Percentiles rank a stretch among this genome's conserved stretches.
These are phyloP conservation scores for Calycina herbarum DNA, from an alignment of 2,329 filamentous ascomycete genomes.

Conservation along the genomic window DNA sequence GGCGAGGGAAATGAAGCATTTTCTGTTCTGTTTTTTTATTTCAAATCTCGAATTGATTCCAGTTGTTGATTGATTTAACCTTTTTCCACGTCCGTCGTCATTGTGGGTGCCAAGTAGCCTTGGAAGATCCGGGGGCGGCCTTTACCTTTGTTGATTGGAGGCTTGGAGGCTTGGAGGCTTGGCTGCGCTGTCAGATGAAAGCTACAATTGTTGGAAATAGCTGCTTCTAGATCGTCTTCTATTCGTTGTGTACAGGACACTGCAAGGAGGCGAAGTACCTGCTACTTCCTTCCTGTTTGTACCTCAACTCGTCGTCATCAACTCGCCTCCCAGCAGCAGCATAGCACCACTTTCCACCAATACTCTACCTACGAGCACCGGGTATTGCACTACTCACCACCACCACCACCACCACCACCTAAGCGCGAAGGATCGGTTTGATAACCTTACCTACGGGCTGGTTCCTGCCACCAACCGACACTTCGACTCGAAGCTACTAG, in stretches of 20 bases:
- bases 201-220: background rate
- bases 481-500: too few species aligned
- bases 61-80: too few species aligned
- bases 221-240: background rate
- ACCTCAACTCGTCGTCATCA: background rate
- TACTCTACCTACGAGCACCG: background rate
- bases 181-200: constrained; percentile 1
- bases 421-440: background rate
- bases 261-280: background rate
- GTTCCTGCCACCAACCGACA: background rate
- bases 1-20: too few species aligned
- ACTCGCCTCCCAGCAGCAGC: background rate
- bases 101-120: too few species aligned
- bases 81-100: too few species aligned
- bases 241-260: background rate
- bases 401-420: background rate
- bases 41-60: too few species aligned
- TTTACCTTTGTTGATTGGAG: too few species aligned
- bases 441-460: background rate
- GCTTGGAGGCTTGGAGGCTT: background rate
- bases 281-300: background rate
- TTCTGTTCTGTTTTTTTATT: too few species aligned
- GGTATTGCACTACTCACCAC: too few species aligned
- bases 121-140: too few species aligned
- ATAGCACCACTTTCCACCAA: background rate